Base-by-base conservation (phyloP, 2,329 filamentous ascomycete species). In the Rutstroemia sp. region DNA sequence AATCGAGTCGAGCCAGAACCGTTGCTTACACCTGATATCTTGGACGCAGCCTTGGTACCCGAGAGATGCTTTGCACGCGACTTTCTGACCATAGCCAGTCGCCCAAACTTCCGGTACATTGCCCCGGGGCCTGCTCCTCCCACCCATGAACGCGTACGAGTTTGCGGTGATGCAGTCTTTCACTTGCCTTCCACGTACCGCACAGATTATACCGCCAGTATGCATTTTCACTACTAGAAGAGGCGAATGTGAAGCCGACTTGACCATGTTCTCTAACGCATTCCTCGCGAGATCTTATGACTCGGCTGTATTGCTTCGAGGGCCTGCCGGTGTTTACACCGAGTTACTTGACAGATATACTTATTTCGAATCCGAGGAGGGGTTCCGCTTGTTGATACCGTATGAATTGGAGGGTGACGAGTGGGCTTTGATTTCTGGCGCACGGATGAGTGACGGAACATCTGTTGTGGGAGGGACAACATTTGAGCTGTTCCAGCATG, bases 71-170 rank as follows among this genome's bases (percentile, higher is more conserved):
- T 59, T 14, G 41, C 30, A 5, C 49, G 54, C 23, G 23, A 14
- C 16, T 57, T 59, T 38, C 14, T 59, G 9, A 23, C 37, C 2
- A 17, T 38, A 14, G 23, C 46, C 7, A 27, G 55, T 4, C 17
- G 39, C 12, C 57, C 57, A 23, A 19, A 30, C n/a, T 59, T 59
- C n/a, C 44, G 42, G 37, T 57, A 25, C 34, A 50, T 59, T 14
- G 54, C 57, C 4, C 57, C 54, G 1, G 57, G 57, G 54, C 17
- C 55, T 59, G 2, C 25, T 57, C 19, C 19, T 59, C 21, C 50
- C 57, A 34, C 39, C 44, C 37, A 44, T 2, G 41, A 54, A 49
- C 21, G 27, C 48, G 12, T 4, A 10, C 4, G 30, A 12, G 9
- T 51, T 58, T 16, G 42, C 12, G 27, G 30, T 17, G 42, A 41